These are phyloP conservation scores for Austropuccinia psidii DNA, from an alignment of 1,284 basidiomycete genomes.

Conservation along the genomic window DNA sequence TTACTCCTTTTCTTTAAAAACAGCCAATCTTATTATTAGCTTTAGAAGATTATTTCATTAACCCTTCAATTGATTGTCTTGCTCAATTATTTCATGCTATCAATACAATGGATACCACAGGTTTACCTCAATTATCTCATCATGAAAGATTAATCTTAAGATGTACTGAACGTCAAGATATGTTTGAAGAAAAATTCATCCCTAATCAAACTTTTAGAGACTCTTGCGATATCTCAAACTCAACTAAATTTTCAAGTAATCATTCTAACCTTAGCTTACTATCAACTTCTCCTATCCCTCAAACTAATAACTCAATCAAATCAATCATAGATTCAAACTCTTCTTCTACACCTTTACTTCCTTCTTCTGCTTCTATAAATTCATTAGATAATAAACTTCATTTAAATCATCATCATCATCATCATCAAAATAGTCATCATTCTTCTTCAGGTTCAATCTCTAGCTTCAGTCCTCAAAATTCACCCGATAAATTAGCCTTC, in stretches of 20 bases:
- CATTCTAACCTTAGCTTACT: slow-evolving; percentile 12
- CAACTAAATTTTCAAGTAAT: neutral
- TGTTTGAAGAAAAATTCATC: slow-evolving; percentile 67
- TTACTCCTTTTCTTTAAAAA: slow-evolving; percentile 12
- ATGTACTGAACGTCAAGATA: slow-evolving; percentile 77
- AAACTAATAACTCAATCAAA: neutral
- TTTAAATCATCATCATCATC: neutral
- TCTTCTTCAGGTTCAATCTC: slow-evolving; percentile 19
- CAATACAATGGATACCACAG: slow-evolving; percentile 79
- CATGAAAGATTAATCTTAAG: slow-evolving; percentile 83
- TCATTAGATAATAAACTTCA: slow-evolving; percentile 4
- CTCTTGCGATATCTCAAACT: neutral
- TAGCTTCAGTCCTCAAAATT: neutral
- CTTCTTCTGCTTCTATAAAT: slow-evolving; percentile 14
- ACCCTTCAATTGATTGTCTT: slow-evolving; percentile 78
- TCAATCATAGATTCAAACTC: neutral
- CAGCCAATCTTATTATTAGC: slow-evolving; percentile 88
- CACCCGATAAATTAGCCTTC: neutral
- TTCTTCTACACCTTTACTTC: neutral
- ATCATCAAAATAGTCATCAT: neutral
- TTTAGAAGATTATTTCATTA: slow-evolving; percentile 85
- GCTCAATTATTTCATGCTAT: slow-evolving; percentile 82
- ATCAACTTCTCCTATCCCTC: neutral
- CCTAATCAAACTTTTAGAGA: neutral
- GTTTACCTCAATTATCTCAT: slow-evolving; percentile 66